These are phyloP conservation scores for Calonectria multiphialidica DNA, from an alignment of 2,329 filamentous ascomycete species.

Conservation along the genomic window DNA sequence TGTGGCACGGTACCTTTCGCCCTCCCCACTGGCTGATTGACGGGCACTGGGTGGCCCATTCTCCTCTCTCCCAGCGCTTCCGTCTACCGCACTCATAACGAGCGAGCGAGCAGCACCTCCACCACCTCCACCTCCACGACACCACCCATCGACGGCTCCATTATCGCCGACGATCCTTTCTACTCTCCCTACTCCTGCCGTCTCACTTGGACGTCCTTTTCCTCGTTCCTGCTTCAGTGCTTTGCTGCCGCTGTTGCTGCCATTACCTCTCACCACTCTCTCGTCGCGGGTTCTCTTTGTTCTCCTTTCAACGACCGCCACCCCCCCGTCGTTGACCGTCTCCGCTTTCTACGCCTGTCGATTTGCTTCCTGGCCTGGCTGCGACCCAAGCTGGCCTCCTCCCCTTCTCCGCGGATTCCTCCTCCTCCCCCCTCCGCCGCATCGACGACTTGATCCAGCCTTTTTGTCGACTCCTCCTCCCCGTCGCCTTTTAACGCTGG, in stretches of 20 bases:
- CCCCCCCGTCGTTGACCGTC: conserved; percentile 12
- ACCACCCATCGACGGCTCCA: conserved; percentile 21
- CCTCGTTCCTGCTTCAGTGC: background rate
- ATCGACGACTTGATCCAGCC: background rate
- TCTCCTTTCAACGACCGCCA: conserved; percentile 1
- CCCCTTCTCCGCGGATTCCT: background rate
- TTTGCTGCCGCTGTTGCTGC: conserved; percentile 9
- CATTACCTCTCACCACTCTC: background rate
- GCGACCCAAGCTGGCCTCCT: conserved; percentile 2
- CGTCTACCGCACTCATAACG: conserved; percentile 9
- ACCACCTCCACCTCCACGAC: conserved; percentile 23
- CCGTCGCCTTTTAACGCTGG: background rate
- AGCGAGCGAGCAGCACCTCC: conserved; percentile 9
- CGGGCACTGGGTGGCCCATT: conserved; percentile 4
- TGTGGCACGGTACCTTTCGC: conserved; percentile 23
- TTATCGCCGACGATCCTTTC: conserved; percentile 22
- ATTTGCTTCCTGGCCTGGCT: background rate
- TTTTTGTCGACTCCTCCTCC: background rate
- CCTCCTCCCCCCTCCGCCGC: background rate
- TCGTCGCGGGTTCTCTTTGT: background rate
- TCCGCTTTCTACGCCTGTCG: conserved; percentile 9
- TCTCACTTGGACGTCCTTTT: background rate
- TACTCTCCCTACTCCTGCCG: background rate
- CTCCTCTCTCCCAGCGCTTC: conserved; percentile 22
- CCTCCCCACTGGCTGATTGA: conserved; percentile 11